phyloP scores from a whole-genome alignment of 345 rosid species.

The Syzygium oleosum region DNA sequence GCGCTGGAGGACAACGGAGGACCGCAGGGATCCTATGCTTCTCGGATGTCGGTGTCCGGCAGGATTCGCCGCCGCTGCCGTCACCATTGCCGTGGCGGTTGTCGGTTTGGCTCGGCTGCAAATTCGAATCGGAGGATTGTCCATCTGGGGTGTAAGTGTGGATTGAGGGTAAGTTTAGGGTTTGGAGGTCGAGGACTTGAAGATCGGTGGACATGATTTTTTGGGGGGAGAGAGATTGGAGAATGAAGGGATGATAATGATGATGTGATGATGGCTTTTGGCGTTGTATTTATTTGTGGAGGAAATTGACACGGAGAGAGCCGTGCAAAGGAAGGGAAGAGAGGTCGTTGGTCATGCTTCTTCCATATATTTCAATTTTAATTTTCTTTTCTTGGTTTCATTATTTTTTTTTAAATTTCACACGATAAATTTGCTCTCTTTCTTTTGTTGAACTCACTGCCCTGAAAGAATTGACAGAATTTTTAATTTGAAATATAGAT shows the following conservation, averaged over 20 bases:
- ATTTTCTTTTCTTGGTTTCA: neutral
- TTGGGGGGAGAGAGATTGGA: neutral
- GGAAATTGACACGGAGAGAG: neutral
- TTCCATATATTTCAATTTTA: neutral
- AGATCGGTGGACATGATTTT: constrained; percentile 2
- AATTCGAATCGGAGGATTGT: neutral
- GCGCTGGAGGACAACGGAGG: constrained; percentile 28
- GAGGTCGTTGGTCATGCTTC: neutral
- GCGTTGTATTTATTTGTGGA: neutral
- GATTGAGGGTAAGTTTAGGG: neutral
- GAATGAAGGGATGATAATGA: neutral
- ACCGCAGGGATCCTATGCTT: constrained; percentile 23
- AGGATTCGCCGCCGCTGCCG: neutral
- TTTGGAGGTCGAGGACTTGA: neutral
- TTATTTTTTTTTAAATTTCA: neutral
- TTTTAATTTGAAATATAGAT: neutral
- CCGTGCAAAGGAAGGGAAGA: neutral
- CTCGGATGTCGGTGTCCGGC: constrained; percentile 12
- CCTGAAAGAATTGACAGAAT: neutral
- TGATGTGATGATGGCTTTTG: neutral
- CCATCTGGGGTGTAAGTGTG: neutral
- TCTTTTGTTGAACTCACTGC: neutral
- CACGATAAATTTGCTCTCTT: neutral
- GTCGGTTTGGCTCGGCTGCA: neutral
- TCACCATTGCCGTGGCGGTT: neutral